These are phyloP conservation scores for Eucalyptus coolabah DNA, from an alignment of 345 rosid species.

Conservation along the genomic window DNA sequence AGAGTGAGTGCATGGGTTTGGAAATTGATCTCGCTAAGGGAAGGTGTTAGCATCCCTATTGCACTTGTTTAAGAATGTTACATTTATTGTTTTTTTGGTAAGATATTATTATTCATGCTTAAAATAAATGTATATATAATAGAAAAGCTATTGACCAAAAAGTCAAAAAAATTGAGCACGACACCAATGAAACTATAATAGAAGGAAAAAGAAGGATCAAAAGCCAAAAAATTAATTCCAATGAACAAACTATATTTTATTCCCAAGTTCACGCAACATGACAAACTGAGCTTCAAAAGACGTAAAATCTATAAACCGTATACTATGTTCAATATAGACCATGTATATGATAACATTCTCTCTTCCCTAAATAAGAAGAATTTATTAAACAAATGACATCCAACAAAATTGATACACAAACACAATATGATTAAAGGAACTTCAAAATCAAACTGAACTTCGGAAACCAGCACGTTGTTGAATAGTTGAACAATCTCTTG, in stretches of 20 bases:
- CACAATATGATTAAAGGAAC: accelerated
- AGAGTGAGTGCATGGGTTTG: not conserved
- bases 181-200: too few relatives aligned
- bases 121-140: not conserved
- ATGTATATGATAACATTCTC: not conserved
- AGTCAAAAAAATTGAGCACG: not conserved
- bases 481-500: not conserved
- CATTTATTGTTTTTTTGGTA: not conserved
- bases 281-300: not conserved
- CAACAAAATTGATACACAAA: not conserved
- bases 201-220: not conserved
- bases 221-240: not conserved
- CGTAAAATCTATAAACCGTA: accelerated
- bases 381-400: not conserved
- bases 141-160: not conserved
- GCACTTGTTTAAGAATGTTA: not conserved
- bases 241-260: too few relatives aligned
- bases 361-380: not conserved
- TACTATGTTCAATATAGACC: not conserved
- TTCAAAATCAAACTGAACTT: not conserved
- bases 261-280: too few relatives aligned
- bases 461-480: accelerated
- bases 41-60: not conserved
- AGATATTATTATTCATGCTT: not conserved
- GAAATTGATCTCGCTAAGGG: not conserved